Conservation (phyloP, 371 early-diverging fungal genomes). For the Apophysomyces ossiformis region DNA sequence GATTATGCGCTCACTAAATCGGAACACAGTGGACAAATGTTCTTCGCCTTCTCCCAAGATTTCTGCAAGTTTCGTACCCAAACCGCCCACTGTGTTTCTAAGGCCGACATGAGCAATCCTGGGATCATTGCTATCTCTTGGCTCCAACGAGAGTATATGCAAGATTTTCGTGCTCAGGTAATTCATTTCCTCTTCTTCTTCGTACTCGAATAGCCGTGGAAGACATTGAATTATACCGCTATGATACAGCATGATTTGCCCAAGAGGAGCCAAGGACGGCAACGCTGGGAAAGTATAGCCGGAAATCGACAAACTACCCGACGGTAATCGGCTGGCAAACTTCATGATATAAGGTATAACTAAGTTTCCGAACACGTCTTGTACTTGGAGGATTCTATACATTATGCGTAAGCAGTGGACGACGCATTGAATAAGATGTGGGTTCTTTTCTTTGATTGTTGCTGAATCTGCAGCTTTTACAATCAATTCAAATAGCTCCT, state of each 20-base stretch:
- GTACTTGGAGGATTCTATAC: constrained; percentile 61
- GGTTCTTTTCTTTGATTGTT: constrained; percentile 33
- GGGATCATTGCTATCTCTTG: constrained; percentile 1
- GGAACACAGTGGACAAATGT: constrained; percentile 68
- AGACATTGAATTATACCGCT: constrained; percentile 71
- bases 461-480: constrained; percentile 44
- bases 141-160: constrained; percentile 53
- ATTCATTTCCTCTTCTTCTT: constrained; percentile 65
- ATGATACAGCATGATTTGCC: constrained; percentile 74
- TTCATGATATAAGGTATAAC: constrained; percentile 60
- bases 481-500: constrained; percentile 66
- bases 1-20: constrained; percentile 47
- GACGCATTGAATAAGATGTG: constrained; percentile 40
- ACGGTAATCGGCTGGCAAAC: constrained; percentile 13
- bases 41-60: constrained; percentile 65
- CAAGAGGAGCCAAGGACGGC: constrained; percentile 69
- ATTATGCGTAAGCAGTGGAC: constrained; percentile 66
- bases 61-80: constrained; percentile 71
- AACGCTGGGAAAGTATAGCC: constrained; percentile 23
- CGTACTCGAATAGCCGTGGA: constrained; percentile 64
- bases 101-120: constrained; percentile 17
- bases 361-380: constrained; percentile 69
- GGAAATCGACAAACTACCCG: constrained; percentile 25
- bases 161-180: constrained; percentile 71
- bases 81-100: constrained; percentile 40